These are phyloP conservation scores for Carex littledalei DNA, from an alignment of 176 grass and related monocot genomes.

Conservation along the genomic window DNA sequence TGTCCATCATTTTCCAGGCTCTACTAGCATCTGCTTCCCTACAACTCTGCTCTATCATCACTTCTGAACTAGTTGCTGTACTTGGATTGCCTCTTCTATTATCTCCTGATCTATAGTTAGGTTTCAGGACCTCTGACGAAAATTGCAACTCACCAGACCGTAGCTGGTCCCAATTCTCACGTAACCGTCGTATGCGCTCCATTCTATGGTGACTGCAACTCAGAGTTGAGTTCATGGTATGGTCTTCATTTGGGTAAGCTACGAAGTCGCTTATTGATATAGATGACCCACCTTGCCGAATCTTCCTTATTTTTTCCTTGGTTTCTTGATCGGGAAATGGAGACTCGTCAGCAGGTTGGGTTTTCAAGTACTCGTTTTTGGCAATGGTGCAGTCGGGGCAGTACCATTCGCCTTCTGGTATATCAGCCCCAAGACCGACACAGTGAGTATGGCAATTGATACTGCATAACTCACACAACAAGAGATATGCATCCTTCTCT, in stretches of 20 bases:
- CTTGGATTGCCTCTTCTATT: constrained; percentile 11
- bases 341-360: constrained; percentile 30
- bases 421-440: constrained; percentile 38
- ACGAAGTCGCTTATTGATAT: constrained; percentile 30
- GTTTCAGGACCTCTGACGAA: constrained; percentile 12
- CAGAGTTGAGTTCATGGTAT: constrained; percentile 31
- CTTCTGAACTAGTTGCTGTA: neutral
- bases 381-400: constrained; percentile 47
- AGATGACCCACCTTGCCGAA: constrained; percentile 16
- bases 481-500: constrained; percentile 42
- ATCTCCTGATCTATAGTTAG: neutral
- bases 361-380: constrained; percentile 50
- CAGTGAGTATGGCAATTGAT: constrained; percentile 51
- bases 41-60: neutral
- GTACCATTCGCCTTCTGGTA: constrained; percentile 76
- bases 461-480: constrained; percentile 76
- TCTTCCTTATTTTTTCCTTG: constrained; percentile 17
- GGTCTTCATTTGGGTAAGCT: constrained; percentile 5
- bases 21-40: constrained; percentile 28
- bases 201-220: constrained; percentile 35
- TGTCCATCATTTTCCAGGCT: constrained; percentile 84
- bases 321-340: constrained; percentile 8
- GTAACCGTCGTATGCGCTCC: constrained; percentile 37
- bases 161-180: constrained; percentile 50
- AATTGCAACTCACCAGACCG: constrained; percentile 51